A percentile compares a stretch with the other conserved stretches of the same genome.
Evolutionary conservation across 306 rosid genomes (phyloP).

Genomic region (Bauhinia variegata): DNA sequence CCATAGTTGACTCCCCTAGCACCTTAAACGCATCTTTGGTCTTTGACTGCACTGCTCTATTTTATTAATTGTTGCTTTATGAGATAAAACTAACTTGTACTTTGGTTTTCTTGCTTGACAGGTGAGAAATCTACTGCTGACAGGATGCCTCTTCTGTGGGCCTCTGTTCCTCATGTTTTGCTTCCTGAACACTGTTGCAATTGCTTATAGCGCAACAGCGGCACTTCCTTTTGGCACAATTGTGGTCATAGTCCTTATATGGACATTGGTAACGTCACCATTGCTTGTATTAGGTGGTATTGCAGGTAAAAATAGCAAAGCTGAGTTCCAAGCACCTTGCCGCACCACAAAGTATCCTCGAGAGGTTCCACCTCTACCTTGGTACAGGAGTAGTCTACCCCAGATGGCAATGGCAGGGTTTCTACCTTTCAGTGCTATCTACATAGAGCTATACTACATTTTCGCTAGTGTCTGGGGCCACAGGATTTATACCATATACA

Average conservation of each 20-base stretch:
- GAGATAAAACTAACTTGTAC: conserved; percentile 26
- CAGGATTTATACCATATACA: conserved; percentile 95
- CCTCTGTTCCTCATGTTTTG: conserved; percentile 92
- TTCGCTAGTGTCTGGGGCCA: conserved; percentile 99
- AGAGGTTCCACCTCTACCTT: conserved; percentile 87
- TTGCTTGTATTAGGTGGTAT: conserved; percentile 96
- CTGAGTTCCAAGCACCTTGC: conserved; percentile 92
- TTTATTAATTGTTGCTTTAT: background rate
- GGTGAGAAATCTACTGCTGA: conserved; percentile 90
- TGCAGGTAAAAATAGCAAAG: conserved; percentile 90
- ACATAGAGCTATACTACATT: conserved; percentile 95
- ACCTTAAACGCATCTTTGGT: too few species aligned
- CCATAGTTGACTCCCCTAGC: too few species aligned
- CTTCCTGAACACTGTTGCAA: conserved; percentile 96
- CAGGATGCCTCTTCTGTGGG: conserved; percentile 97
- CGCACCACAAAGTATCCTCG: conserved; percentile 95
- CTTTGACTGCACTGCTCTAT: background rate
- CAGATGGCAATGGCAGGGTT: conserved; percentile 99
- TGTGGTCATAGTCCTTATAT: conserved; percentile 87
- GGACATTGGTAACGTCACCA: conserved; percentile 94
- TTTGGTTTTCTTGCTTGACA: conserved; percentile 47
- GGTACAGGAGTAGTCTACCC: conserved; percentile 90
- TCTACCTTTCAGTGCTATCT: conserved; percentile 97
- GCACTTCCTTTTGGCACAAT: conserved; percentile 98
- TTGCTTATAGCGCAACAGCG: conserved; percentile 90